Base-by-base conservation (phyloP, 441 rosid species). In the Sinapis alba region DNA sequence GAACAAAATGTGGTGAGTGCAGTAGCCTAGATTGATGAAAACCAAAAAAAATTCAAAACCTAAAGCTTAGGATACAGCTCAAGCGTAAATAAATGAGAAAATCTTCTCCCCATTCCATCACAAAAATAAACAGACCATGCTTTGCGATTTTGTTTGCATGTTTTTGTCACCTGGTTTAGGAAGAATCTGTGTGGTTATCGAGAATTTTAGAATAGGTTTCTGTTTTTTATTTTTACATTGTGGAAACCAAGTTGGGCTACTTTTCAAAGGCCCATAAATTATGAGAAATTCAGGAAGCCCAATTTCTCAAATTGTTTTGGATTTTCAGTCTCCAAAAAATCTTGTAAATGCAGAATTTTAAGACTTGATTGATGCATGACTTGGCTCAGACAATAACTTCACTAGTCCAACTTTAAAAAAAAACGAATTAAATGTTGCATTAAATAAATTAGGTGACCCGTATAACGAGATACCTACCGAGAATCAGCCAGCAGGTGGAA, bases 391-490 rank as follows among this genome's bases (percentile, higher is more conserved):
- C 61, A 59, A 3, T 26, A 16, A 32, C 0, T 13, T 67, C 1
- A 62, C 72, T 50, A 53, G 68, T 51, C 24, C 5, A 68, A 23
- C 28, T 41, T 34, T 50, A 16, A 7, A 50, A 18, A 5, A 61
- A 9, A 75, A 12, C 28, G 45, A 47, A 63, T 18, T 5, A 12
- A 57, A 70, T 21, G 50, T 65, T 45, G 34, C 68, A 77, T 58
- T 77, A 71, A 77, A 77, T 77, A 65, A 71, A 8, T 6, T 12
- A 58, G 56, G 67, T 71, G 68, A 71, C 80, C 32, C 80, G 11
- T 71, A 71, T 12, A 71, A 77, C 80, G 80, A 77, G 80, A 77
- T 21, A 77, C 80, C 72, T 71, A 77, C 76, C 58, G 20, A 65
- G 68, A 71, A 59, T 15, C 67, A 77, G 62, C 67, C 18, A 77